phyloP scores from a whole-genome alignment of 306 rosid species.

The Gastrolobium villosum region DNA sequence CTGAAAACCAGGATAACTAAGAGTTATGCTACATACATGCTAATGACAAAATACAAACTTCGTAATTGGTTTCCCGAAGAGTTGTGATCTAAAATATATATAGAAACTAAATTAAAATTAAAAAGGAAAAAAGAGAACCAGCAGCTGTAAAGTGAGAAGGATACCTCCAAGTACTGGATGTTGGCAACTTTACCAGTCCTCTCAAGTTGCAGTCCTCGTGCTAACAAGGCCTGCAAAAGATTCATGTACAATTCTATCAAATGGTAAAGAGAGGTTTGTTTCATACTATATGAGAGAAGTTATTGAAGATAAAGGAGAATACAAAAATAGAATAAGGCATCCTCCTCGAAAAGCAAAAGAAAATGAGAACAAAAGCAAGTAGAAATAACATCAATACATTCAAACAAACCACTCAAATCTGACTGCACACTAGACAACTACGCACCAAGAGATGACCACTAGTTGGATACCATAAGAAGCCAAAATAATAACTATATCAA shows the following conservation, averaged over 20 bases:
- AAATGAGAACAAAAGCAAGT: background rate
- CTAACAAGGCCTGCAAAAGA: constrained; percentile 69
- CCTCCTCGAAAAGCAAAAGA: constrained; percentile 23
- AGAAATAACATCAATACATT: background rate
- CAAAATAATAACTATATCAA: background rate
- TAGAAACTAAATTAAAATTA: constrained; percentile 10
- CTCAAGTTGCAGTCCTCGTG: constrained; percentile 91
- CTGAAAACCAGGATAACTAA: constrained; percentile 4
- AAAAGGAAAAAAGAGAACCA: background rate
- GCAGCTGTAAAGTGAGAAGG: background rate
- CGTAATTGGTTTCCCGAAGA: background rate
- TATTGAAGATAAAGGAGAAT: background rate
- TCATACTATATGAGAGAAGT: constrained; percentile 1
- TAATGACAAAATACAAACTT: constrained; percentile 26
- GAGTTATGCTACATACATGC: background rate
- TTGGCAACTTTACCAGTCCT: constrained; percentile 77
- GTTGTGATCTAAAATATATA: background rate
- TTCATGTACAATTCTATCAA: background rate
- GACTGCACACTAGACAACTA: background rate
- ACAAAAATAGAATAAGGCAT: constrained; percentile 3
- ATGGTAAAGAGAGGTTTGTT: background rate
- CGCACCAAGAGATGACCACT: background rate
- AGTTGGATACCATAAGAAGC: background rate
- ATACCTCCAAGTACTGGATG: constrained; percentile 70
- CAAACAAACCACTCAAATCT: background rate